Evolutionary conservation across 768 basidiomycete species (phyloP).

Genomic region (Mycena maculata): DNA sequence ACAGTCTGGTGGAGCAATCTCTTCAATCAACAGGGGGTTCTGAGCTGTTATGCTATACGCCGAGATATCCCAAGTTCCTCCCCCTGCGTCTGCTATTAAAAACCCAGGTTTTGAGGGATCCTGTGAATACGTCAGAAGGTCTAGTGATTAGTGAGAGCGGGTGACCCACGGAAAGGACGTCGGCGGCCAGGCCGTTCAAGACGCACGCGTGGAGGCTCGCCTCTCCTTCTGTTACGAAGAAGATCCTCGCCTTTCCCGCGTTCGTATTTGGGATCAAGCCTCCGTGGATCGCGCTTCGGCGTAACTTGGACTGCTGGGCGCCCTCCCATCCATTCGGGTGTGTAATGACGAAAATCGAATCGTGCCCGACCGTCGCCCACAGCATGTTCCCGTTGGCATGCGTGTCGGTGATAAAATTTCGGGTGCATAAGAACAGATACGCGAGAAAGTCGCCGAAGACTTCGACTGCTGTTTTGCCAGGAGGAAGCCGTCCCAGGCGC

Average conservation of each 20-base stretch:
- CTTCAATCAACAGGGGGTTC: slow-evolving; percentile 80
- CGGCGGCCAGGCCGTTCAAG: slow-evolving; percentile 79
- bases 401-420: slow-evolving; percentile 82
- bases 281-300: slow-evolving; percentile 76
- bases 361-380: slow-evolving; percentile 77
- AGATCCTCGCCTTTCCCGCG: slow-evolving; percentile 76
- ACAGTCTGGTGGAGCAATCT: slow-evolving; percentile 88
- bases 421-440: slow-evolving; percentile 80
- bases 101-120: slow-evolving; percentile 82
- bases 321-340: slow-evolving; percentile 90
- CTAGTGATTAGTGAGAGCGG: background rate
- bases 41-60: slow-evolving; percentile 81
- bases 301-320: slow-evolving; percentile 66
- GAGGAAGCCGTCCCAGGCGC: slow-evolving; percentile 75
- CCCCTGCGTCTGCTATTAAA: slow-evolving; percentile 83
- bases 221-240: slow-evolving; percentile 88
- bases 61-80: slow-evolving; percentile 85
- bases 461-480: slow-evolving; percentile 74
- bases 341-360: slow-evolving; percentile 79
- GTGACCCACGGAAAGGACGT: slow-evolving; percentile 74
- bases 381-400: slow-evolving; percentile 79
- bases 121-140: slow-evolving; percentile 47
- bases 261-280: slow-evolving; percentile 81
- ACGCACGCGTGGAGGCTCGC: slow-evolving; percentile 87
- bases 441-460: slow-evolving; percentile 85